Conservation (phyloP, 352 stramenopile species). For the Phytophthora fragariae region DNA sequence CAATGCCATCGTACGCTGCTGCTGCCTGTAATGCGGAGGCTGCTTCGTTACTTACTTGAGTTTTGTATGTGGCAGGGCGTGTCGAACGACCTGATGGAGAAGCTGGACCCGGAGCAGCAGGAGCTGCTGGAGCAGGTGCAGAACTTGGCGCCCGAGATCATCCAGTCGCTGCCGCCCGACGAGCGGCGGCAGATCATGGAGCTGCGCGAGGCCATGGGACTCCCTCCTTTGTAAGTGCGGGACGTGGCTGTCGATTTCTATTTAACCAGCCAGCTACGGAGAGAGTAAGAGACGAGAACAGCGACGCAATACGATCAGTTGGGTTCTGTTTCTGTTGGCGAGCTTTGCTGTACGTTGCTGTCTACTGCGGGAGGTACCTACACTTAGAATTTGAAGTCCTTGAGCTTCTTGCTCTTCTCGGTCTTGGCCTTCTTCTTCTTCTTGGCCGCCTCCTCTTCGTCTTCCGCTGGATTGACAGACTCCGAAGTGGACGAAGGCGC, state of each 20-base stretch:
- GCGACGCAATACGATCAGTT: constrained; percentile 6
- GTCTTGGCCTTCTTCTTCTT: constrained; percentile 83
- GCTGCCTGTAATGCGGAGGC: neutral
- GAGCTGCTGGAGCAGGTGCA: constrained; percentile 83
- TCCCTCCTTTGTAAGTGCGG: constrained; percentile 57
- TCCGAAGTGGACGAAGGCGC: constrained; percentile 36
- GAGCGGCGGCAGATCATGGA: constrained; percentile 88
- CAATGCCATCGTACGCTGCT: constrained; percentile 56
- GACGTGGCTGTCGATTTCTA: constrained; percentile 16
- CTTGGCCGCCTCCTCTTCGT: constrained; percentile 62
- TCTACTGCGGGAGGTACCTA: constrained; percentile 34
- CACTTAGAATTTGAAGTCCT: constrained; percentile 88
- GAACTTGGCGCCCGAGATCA: constrained; percentile 82
- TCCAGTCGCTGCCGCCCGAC: constrained; percentile 74
- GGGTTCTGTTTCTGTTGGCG: constrained; percentile 15
- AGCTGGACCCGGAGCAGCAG: constrained; percentile 81
- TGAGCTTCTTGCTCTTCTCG: constrained; percentile 85
- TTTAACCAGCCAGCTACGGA: constrained; percentile 24
- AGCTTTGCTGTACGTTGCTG: constrained; percentile 17
- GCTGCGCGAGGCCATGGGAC: constrained; percentile 78
- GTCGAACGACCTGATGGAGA: constrained; percentile 70
- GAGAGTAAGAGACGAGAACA: neutral
- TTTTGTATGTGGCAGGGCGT: constrained; percentile 43
- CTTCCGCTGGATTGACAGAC: constrained; percentile 43
- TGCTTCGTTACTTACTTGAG: constrained; percentile 4